Evolutionary conservation across 1,284 basidiomycete genomes (phyloP).

Genomic region (Sporisorium scitamineum): DNA sequence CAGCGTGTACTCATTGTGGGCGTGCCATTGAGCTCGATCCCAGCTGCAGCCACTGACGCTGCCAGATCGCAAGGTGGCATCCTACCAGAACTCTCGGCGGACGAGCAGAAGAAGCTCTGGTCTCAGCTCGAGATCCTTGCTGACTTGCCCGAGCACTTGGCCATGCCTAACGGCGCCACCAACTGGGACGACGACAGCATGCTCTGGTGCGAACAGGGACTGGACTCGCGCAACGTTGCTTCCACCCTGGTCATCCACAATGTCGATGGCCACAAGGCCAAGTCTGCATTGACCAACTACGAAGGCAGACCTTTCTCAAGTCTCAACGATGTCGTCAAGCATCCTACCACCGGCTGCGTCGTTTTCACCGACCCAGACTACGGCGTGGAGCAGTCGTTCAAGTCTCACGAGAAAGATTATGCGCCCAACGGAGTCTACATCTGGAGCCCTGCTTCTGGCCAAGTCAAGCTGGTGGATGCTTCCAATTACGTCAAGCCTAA

Average conservation of each 20-base stretch:
- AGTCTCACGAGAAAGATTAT: slow-evolving; percentile 26
- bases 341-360: slow-evolving; percentile 39
- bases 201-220: slow-evolving; percentile 54
- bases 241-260: slow-evolving; percentile 41
- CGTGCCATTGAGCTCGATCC: slow-evolving; percentile 24
- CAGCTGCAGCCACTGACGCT: slow-evolving; percentile 6
- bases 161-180: slow-evolving; percentile 45
- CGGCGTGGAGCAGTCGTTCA: slow-evolving; percentile 54
- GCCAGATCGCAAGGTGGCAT: slow-evolving; percentile 6
- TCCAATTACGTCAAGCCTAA: slow-evolving; percentile 48
- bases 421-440: slow-evolving; percentile 51
- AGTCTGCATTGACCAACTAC: slow-evolving; percentile 13
- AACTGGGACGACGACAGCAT: slow-evolving; percentile 42
- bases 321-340: slow-evolving; percentile 51
- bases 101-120: slow-evolving; percentile 29
- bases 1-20: slow-evolving; percentile 32
- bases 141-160: slow-evolving; percentile 25
- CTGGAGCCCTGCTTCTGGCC: slow-evolving; percentile 35
- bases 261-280: slow-evolving; percentile 13
- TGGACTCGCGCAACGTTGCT: slow-evolving; percentile 21
- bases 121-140: slow-evolving; percentile 26
- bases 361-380: slow-evolving; percentile 59
- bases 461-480: slow-evolving; percentile 41
- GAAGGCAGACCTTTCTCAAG: slow-evolving; percentile 50
- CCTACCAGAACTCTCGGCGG: slow-evolving; percentile 18